A percentile compares a stretch with the other conserved stretches of the same genome.
phyloP scores from a whole-genome alignment of 2,329 filamentous ascomycete species.

The Beauveria rudraprayagi region DNA sequence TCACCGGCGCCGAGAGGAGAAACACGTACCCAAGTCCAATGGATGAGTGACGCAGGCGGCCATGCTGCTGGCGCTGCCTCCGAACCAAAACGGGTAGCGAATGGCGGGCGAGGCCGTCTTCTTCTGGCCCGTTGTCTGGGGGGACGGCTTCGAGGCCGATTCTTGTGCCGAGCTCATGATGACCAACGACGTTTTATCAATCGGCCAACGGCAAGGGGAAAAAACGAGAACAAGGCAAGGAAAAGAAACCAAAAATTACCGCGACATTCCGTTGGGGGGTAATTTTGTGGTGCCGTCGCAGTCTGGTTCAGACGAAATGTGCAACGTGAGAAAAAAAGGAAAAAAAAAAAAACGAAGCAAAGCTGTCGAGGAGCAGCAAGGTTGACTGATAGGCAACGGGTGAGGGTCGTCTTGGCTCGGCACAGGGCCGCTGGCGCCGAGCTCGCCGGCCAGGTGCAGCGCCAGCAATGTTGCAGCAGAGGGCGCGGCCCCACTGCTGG shows the following conservation, averaged over 20 bases:
- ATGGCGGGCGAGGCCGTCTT: conserved; percentile 35
- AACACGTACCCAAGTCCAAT: conserved; percentile 70
- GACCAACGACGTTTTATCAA: not conserved
- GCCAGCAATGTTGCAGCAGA: too few relatives aligned
- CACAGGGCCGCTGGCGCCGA: conserved; percentile 6
- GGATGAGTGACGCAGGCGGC: conserved; percentile 90
- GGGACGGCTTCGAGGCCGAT: conserved; percentile 15
- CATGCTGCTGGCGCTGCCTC: conserved; percentile 86
- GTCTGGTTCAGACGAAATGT: not conserved
- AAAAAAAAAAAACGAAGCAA: not conserved
- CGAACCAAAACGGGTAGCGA: conserved; percentile 87
- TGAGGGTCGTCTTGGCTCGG: conserved; percentile 1
- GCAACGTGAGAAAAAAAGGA: not conserved
- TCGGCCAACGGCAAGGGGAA: not conserved
- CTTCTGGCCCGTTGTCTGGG: conserved; percentile 15
- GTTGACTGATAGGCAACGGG: not conserved
- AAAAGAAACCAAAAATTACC: not conserved
- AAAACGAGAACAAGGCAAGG: not conserved
- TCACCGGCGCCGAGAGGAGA: not conserved
- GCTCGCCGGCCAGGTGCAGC: not conserved
- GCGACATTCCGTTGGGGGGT: not conserved
- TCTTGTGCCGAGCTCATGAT: conserved; percentile 9
- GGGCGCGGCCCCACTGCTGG: not conserved
- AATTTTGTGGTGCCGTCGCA: not conserved
- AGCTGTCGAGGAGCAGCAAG: not conserved